Base-by-base conservation (phyloP, 2,329 filamentous ascomycete species). In the Trichoderma sp. region DNA sequence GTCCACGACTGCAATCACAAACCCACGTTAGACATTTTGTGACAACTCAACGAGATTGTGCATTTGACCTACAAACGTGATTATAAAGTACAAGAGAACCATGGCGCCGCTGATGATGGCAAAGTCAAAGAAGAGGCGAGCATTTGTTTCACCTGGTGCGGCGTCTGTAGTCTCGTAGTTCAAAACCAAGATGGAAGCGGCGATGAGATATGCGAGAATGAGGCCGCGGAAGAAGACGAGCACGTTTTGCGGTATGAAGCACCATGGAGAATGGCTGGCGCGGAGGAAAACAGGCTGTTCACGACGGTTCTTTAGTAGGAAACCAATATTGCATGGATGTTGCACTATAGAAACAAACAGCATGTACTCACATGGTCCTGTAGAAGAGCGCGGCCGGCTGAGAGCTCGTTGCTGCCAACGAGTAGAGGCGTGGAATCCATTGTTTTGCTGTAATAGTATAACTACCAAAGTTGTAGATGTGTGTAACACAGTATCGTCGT, bases 191-290 rank as follows among this genome's bases (percentile, higher is more conserved):
- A 79, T 80, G 14, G 79, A 81, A 2, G 83, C 79, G 18, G 80
- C 82, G 7, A 81, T 78, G 39, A 87, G 79, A 75, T 87, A 86
- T 6, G 78, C 79, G 24, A 86, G 74, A 12, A 86, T 73, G 4
- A 81, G 56, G 12, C 82, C 81, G 56, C 86, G 84, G 24, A 87
- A 74, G 70, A 80, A 78, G 63, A 86, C 81, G 61, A 88, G 81
- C 34, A 80, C 71, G 60, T 83, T 83, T 73, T 87, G 86, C 30
- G 81, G 82, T 62, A 88, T 82, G 67, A 76, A 81, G 7, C 79
- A 75, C 84, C 86, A 88, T 24, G 86, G 83, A 1, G 86, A 88
- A 73, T 87, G 86, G 53, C 83, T 84, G 61, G 82, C 84, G 75
- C 85, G 84, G 15, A 87, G 81, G 71, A 86, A 87, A 15, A 86